phyloP scores from a whole-genome alignment of 345 rosid species.

The Eucalyptus caleyi region DNA sequence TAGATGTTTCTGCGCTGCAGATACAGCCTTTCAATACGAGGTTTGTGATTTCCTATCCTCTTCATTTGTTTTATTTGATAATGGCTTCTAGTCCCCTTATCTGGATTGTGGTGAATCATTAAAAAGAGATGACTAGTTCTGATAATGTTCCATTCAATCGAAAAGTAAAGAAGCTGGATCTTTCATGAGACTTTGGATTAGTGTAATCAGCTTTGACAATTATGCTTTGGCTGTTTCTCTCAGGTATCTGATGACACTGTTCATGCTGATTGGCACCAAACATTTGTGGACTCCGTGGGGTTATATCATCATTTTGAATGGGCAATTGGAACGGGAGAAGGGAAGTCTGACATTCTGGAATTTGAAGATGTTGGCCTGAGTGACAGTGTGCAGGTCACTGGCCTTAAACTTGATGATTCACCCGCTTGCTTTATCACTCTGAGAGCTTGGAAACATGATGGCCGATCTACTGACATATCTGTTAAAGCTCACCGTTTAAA shows the following conservation, averaged over 20 bases:
- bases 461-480: slow-evolving; percentile 63
- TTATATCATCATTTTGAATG: slow-evolving; percentile 85
- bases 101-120: not conserved
- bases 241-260: slow-evolving; percentile 75
- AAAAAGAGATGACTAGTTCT: not conserved
- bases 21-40: slow-evolving; percentile 78
- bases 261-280: slow-evolving; percentile 78
- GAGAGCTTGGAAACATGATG: slow-evolving; percentile 77
- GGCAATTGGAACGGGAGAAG: slow-evolving; percentile 92
- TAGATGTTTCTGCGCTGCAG: slow-evolving; percentile 85
- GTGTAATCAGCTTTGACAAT: not conserved
- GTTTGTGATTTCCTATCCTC: slow-evolving; percentile 16
- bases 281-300: slow-evolving; percentile 61
- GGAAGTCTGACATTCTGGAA: slow-evolving; percentile 75
- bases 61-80: not conserved
- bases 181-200: not conserved
- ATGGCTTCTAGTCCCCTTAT: not conserved
- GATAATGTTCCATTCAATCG: not conserved
- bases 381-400: slow-evolving; percentile 51
- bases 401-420: slow-evolving; percentile 54
- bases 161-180: not conserved
- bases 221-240: slow-evolving; percentile 2
- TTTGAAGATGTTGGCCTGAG: slow-evolving; percentile 74
- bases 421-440: slow-evolving; percentile 73
- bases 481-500: slow-evolving; percentile 91